Conservation (phyloP, 2,329 filamentous ascomycete genomes). For the Penicillium brasilianum region DNA sequence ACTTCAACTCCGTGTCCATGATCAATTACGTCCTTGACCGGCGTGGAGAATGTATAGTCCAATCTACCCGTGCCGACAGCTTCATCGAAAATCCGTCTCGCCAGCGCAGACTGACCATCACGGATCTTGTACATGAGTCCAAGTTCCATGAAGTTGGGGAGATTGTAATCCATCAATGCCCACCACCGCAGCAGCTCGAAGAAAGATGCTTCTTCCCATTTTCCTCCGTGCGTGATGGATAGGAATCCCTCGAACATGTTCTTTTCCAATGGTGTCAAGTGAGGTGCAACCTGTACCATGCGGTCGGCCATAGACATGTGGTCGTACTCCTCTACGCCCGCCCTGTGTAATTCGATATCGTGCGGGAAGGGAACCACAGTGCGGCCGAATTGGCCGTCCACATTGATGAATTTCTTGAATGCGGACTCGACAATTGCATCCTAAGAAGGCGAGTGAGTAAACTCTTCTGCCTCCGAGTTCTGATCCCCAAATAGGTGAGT, state of each 20-base stretch:
- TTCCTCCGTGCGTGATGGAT: conserved; percentile 2
- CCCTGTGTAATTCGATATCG: conserved; percentile 7
- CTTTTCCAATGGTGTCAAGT: background rate
- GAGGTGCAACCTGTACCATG: background rate
- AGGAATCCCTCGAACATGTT: conserved; percentile 7
- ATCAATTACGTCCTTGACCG: background rate
- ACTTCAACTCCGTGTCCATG: background rate
- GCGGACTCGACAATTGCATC: background rate
- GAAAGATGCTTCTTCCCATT: conserved; percentile 9
- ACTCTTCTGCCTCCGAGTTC: background rate
- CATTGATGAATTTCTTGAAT: conserved; percentile 10
- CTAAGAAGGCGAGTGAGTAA: background rate
- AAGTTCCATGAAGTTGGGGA: background rate
- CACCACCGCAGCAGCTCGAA: conserved; percentile 14
- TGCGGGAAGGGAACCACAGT: conserved; percentile 10
- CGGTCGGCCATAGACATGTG: conserved; percentile 10
- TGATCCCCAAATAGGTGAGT: background rate
- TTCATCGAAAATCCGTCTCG: conserved; percentile 7
- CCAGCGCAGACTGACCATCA: conserved; percentile 8
- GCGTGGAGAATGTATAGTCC: conserved; percentile 1
- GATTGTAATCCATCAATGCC: conserved; percentile 10
- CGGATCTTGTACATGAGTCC: conserved; percentile 9
- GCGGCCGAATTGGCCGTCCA: conserved; percentile 7
- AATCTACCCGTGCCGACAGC: conserved; percentile 7
- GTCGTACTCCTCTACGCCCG: conserved; percentile 5